These are phyloP conservation scores for Aspergillus terreus DNA, from an alignment of 2,329 filamentous ascomycete species.

Conservation along the genomic window DNA sequence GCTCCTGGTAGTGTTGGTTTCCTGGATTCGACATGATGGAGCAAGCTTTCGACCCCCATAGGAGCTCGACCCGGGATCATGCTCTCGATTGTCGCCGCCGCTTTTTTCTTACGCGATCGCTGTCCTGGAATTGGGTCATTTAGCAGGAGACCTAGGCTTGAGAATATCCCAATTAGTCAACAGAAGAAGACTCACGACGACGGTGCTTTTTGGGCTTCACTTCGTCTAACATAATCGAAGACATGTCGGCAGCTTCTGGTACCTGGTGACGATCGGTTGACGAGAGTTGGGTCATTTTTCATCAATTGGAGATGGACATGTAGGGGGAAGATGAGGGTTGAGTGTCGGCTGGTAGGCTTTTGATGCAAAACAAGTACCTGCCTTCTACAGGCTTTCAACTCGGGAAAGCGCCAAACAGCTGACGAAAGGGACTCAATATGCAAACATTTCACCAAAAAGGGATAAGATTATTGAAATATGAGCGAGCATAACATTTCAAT, in stretches of 20 bases:
- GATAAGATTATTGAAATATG: too few relatives aligned
- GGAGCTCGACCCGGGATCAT: conserved; percentile 15
- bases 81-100: conserved; percentile 10
- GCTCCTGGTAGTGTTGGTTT: conserved; percentile 5
- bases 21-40: neutral
- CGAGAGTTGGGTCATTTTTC: neutral
- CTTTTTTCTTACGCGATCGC: conserved; percentile 13
- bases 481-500: too few relatives aligned
- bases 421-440: too few relatives aligned
- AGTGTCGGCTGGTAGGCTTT: too few relatives aligned
- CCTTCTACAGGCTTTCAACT: too few relatives aligned
- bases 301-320: too few relatives aligned
- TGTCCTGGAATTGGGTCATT: neutral
- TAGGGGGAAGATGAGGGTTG: too few relatives aligned
- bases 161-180: neutral
- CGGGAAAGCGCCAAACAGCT: too few relatives aligned
- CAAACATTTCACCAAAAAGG: too few relatives aligned
- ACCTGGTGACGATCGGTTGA: neutral
- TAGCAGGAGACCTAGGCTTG: neutral
- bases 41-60: conserved; percentile 1
- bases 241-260: neutral
- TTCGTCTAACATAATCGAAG: conserved; percentile 7
- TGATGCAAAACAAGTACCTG: too few relatives aligned
- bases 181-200: neutral
- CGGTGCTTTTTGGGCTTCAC: conserved; percentile 5